Evolutionary conservation across 2,329 filamentous ascomycete species (phyloP), one percentile per base, ranked within the genome.

Genomic region (Aspergillus transmontanensis): DNA sequence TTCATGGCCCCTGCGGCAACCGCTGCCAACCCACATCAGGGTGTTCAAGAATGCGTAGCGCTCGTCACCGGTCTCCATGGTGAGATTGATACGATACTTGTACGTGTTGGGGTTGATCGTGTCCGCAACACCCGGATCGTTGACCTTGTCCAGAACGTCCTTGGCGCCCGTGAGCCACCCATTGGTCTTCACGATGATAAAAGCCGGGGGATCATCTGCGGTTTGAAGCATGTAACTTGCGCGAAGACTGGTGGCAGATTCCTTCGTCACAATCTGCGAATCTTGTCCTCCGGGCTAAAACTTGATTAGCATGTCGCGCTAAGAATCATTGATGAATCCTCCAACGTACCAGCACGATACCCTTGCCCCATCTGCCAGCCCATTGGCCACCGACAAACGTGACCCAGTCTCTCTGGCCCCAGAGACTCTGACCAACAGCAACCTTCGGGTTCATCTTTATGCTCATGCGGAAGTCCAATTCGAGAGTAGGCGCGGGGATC

Each of bases 401-500:
- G 51, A 84, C 78, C 83, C 83, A 84, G 64, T 84, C 81, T 46
- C 82, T 73, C 59, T 82, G 77, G n/a, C 83, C 83, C 77, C 80
- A 83, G 39, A 83, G 74, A 41, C 78, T 78, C 23, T 73, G 73
- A 4, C 83, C 83, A 19, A 84, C 77, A 2, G 76, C 72, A 21
- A 85, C 80, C 62, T 80, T 80, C 3, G 83, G 83, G 66, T 85
- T 84, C 69, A 84, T 72, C 67, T 83, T 83, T 60, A 84, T 79
- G 68, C 81, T 83, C 76, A 85, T 83, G 57, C 83, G 81, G 73
- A 84, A 85, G 68, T 85, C 83, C 53, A 84, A 76, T 64, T 84
- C 82, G 34, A 84, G 77, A 6, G 75, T 74, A 0, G 83, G 83
- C 7, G 78, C 75, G 10, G 82, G 82, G 32, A 84, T 75, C 66